A percentile compares a stretch with the other conserved stretches of the same genome.
Evolutionary conservation across 1,284 basidiomycete genomes (phyloP).

Genomic region (Calocybe gambosa): DNA sequence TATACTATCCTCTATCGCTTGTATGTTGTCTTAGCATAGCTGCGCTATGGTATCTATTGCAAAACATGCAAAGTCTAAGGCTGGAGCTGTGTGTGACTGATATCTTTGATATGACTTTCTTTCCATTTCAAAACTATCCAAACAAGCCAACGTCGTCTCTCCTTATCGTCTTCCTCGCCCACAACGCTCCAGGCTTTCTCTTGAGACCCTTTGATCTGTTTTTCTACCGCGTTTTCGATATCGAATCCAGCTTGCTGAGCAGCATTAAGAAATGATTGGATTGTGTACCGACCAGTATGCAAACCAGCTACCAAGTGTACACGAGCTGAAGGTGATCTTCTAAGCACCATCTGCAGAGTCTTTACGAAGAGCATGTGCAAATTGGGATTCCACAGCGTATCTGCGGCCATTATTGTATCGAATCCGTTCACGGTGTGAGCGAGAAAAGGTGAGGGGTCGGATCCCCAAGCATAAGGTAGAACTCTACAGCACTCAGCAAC

Average conservation of each 20-base stretch:
- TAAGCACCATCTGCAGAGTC: slow-evolving; percentile 44
- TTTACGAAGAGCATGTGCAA: slow-evolving; percentile 47
- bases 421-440: slow-evolving; percentile 31
- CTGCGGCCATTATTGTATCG: slow-evolving; percentile 63
- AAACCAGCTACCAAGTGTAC: slow-evolving; percentile 61
- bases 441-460: slow-evolving; percentile 34
- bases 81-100: background rate
- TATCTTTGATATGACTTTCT: background rate
- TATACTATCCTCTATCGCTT: background rate
- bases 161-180: slow-evolving; percentile 52
- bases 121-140: slow-evolving; percentile 59
- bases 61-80: background rate
- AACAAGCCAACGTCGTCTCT: slow-evolving; percentile 63
- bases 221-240: slow-evolving; percentile 44
- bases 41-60: background rate
- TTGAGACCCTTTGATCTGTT: slow-evolving; percentile 32
- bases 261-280: slow-evolving; percentile 50
- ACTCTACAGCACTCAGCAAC: slow-evolving; percentile 40
- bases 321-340: slow-evolving; percentile 36
- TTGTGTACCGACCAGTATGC: slow-evolving; percentile 67
- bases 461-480: slow-evolving; percentile 60
- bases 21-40: background rate
- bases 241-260: slow-evolving; percentile 35
- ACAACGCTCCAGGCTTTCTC: slow-evolving; percentile 48
- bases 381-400: slow-evolving; percentile 70